phyloP scores from a whole-genome alignment of 202 grass and related monocot species.

The Carex sylvatica region DNA sequence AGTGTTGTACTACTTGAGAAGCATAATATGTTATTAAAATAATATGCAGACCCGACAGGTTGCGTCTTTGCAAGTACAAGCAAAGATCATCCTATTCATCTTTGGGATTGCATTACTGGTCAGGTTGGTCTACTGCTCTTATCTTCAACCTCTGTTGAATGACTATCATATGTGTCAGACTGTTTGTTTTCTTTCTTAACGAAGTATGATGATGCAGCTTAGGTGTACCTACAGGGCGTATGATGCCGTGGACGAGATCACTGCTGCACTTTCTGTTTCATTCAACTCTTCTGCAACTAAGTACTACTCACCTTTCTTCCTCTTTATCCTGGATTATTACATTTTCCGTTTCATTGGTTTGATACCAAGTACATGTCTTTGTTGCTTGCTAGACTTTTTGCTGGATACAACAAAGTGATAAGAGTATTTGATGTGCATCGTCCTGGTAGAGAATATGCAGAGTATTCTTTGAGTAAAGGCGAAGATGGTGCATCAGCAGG shows the following conservation, averaged over 20 bases:
- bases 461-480: conserved; percentile 73
- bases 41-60: conserved; percentile 57
- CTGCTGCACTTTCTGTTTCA: conserved; percentile 79
- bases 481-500: conserved; percentile 62
- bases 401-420: conserved; percentile 90
- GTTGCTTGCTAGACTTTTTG: conserved; percentile 70
- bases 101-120: conserved; percentile 78
- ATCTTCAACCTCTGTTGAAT: conserved; percentile 8
- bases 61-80: conserved; percentile 86
- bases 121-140: conserved; percentile 43
- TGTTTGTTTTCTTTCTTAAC: conserved; percentile 24
- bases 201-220: conserved; percentile 49
- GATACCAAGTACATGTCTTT: conserved; percentile 2
- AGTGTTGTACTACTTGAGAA: not conserved
- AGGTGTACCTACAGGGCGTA: conserved; percentile 91
- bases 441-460: conserved; percentile 84
- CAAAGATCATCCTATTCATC: conserved; percentile 90
- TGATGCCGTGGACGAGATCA: conserved; percentile 92
- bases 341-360: not conserved
- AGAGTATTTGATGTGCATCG: conserved; percentile 93
- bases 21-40: not conserved
- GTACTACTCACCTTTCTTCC: conserved; percentile 36
- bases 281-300: conserved; percentile 84
- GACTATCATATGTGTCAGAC: conserved; percentile 7
- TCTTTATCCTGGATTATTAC: conserved; percentile 9